These are phyloP conservation scores for Oryza australiensis DNA, from an alignment of 176 grass and related monocot species.

Conservation along the genomic window DNA sequence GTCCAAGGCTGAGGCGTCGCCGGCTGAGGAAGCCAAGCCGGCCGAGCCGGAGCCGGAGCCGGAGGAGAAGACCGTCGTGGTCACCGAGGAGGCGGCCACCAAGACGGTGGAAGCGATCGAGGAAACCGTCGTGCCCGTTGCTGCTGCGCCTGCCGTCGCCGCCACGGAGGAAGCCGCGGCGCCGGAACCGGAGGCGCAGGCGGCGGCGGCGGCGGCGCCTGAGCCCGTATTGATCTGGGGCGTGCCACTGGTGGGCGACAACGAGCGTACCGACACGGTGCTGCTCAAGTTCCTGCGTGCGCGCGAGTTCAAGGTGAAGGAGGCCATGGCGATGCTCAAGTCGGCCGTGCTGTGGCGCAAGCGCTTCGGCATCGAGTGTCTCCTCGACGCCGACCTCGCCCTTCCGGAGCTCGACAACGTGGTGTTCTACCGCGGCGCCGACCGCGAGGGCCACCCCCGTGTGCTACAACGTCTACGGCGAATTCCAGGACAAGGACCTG, in stretches of 20 bases:
- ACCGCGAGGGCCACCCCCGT: conserved; percentile 86
- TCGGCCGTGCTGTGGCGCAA: conserved; percentile 86
- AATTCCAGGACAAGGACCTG: conserved; percentile 97
- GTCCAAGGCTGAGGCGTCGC: conserved; percentile 28
- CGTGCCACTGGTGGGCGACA: conserved; percentile 77
- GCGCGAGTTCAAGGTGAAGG: conserved; percentile 93
- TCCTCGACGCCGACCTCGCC: conserved; percentile 73
- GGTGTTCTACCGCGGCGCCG: conserved; percentile 73
- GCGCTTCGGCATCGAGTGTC: conserved; percentile 78
- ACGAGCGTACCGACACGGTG: conserved; percentile 78
- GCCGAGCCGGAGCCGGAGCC: conserved; percentile 29
- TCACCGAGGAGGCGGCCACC: conserved; percentile 56
- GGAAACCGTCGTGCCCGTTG: conserved; percentile 58
- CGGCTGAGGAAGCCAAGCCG: conserved; percentile 34
- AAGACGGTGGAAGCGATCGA: conserved; percentile 69
- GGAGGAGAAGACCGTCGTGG: conserved; percentile 58
- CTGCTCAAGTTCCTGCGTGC: conserved; percentile 97
- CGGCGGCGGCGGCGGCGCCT: conserved; percentile 3
- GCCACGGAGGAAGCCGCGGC: conserved; percentile 35
- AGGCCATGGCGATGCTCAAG: conserved; percentile 82
- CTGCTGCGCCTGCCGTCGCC: conserved; percentile 18
- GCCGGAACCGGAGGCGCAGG: conserved; percentile 20
- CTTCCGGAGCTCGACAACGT: conserved; percentile 76
- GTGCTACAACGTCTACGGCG: conserved; percentile 92
- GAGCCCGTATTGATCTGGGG: conserved; percentile 83